Percentiles rank a stretch among this genome's conserved stretches.
phyloP scores from a whole-genome alignment of 805 yeast species.

The Cyberlindnera lachancei region DNA sequence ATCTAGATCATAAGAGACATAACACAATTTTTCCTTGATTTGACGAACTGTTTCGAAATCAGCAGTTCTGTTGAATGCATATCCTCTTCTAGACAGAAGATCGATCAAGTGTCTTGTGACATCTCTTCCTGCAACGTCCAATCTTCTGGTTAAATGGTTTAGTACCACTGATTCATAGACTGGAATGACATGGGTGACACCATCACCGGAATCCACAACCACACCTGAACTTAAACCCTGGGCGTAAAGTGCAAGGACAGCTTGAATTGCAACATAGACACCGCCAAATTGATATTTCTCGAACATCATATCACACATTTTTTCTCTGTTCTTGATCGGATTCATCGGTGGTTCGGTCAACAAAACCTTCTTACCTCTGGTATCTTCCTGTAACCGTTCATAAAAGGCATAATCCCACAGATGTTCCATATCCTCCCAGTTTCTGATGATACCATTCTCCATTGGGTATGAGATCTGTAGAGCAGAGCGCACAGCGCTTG shows the following conservation, averaged over 20 bases:
- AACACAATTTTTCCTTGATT: conserved; percentile 92
- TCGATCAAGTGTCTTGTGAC: conserved; percentile 95
- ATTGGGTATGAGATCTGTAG: conserved; percentile 94
- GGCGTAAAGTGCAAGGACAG: conserved; percentile 95
- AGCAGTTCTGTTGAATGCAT: conserved; percentile 96
- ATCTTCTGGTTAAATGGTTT: conserved; percentile 83
- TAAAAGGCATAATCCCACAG: conserved; percentile 97
- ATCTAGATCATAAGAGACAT: conserved; percentile 89
- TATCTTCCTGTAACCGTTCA: conserved; percentile 77
- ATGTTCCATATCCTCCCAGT: conserved; percentile 99
- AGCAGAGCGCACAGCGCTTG: conserved; percentile 81
- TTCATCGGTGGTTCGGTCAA: conserved; percentile 98
- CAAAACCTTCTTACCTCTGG: conserved; percentile 74
- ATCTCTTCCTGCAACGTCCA: conserved; percentile 97
- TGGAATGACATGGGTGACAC: conserved; percentile 97
- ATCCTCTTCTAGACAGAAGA: conserved; percentile 87
- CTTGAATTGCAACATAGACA: conserved; percentile 93
- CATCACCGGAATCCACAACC: conserved; percentile 98
- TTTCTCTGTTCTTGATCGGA: conserved; percentile 81
- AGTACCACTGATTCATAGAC: conserved; percentile 96
- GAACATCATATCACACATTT: conserved; percentile 89
- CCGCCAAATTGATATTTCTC: conserved; percentile 88
- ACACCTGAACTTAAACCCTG: conserved; percentile 96
- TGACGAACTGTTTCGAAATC: conserved; percentile 98
- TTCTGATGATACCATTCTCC: conserved; percentile 96